Base-by-base conservation (phyloP, 805 yeast genomes). In the Komagataella populi region DNA sequence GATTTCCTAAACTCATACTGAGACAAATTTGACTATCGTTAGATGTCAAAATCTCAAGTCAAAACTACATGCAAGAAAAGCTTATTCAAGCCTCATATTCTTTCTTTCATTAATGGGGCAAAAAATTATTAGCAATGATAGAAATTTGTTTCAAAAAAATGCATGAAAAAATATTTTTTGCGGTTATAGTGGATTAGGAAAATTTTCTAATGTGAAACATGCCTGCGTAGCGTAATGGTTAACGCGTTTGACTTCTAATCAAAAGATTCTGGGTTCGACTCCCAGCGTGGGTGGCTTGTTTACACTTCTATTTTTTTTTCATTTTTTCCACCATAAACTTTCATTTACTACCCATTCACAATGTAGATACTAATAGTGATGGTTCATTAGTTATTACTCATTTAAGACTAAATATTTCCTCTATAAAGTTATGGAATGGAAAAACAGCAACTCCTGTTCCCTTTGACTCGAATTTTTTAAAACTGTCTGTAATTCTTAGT, bases 221-320 rank as follows among this genome's bases (percentile, higher is more conserved):
- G 53, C 53, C 53, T 39, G 53, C 45, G 79, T 75, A 73, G 80
- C 80, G 79, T 73, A 76, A 76, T 75, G 80, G 80, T 75, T 74
- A 75, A 73, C 80, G 80, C 80, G 77, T 75, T 75, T 76, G 79
- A 76, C 79, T 75, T 75, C 80, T 75, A 74, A 76, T 75, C 80
- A 75, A 74, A 73, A 74, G 80, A 76, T 74, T 75, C 74, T 73
- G 79, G 77, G 80, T 75, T 75, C 80, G 80, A 75, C 77, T 74
- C 80, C 70, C 71, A 62, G 69, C 70, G 59, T 65, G 70, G 70
- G 70, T 66, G 70, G 39, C 39, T 30, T 30, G 39, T 30, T 30
- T 30, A 30, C 39, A 30, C 39, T 14, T 30, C 8, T 8, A 10
- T 30, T 30, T 30, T 30, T 30, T 30, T 30, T 8, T 30, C 5